Percentiles rank a stretch among this genome's conserved stretches.
Evolutionary conservation across 2,329 filamentous ascomycete genomes (phyloP).

Genomic region (Tolypocladium guangdongense): DNA sequence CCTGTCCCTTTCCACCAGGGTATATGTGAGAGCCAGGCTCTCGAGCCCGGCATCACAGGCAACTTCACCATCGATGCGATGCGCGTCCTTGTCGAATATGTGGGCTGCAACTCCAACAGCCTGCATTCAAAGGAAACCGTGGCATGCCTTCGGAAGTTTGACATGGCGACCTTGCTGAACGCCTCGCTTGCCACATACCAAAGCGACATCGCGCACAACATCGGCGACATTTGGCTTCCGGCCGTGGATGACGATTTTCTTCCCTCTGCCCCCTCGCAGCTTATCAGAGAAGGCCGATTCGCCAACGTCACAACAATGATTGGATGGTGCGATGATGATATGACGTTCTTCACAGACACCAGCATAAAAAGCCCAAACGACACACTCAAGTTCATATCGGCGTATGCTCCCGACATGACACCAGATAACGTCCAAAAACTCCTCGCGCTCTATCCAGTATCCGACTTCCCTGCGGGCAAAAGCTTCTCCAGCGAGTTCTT

Average conservation of each 20-base stretch:
- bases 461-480: slow-evolving; percentile 30
- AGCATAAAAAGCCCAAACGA: slow-evolving; percentile 27
- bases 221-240: slow-evolving; percentile 40
- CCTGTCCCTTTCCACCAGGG: slow-evolving; percentile 32
- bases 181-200: slow-evolving; percentile 30
- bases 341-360: slow-evolving; percentile 29
- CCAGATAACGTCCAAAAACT: slow-evolving; percentile 24
- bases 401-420: slow-evolving; percentile 26
- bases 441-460: slow-evolving; percentile 36
- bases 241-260: slow-evolving; percentile 31
- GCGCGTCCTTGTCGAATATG: slow-evolving; percentile 25
- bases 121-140: slow-evolving; percentile 31
- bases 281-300: slow-evolving; percentile 46
- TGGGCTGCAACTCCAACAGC: slow-evolving; percentile 29
- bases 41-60: slow-evolving; percentile 39
- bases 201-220: slow-evolving; percentile 31
- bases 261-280: slow-evolving; percentile 31
- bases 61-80: slow-evolving; percentile 38
- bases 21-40: slow-evolving; percentile 34
- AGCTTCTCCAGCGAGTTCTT: slow-evolving; percentile 36
- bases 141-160: slow-evolving; percentile 32
- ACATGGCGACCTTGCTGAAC: slow-evolving; percentile 30
- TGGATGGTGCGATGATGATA: slow-evolving; percentile 39
- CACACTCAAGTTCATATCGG: slow-evolving; percentile 25
- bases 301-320: slow-evolving; percentile 52